Conservation (phyloP, 768 basidiomycete genomes). For the Leccinum broughii region DNA sequence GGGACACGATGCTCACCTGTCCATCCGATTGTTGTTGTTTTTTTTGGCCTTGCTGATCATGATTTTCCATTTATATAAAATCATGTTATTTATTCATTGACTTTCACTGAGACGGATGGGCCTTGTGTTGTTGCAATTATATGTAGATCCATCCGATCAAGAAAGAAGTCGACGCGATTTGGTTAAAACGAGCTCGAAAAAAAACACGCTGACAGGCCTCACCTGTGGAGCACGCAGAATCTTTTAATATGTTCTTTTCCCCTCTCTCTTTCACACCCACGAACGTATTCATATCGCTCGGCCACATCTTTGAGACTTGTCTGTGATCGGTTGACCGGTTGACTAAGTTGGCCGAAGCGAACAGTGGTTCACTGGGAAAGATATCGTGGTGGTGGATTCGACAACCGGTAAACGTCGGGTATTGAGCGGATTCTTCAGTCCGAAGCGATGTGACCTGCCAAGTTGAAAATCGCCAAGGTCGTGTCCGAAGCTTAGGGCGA, state of each 20-base stretch:
- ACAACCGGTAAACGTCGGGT: background rate
- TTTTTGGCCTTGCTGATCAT: background rate
- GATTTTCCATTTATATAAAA: background rate
- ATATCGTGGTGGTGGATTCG: too few species aligned
- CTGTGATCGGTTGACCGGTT: background rate
- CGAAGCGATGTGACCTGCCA: background rate
- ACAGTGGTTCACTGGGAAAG: background rate
- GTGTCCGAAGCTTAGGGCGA: background rate
- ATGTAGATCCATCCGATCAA: background rate
- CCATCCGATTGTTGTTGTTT: background rate
- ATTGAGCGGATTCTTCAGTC: background rate
- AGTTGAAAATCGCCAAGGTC: background rate
- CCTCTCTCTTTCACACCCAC: background rate
- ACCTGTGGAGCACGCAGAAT: background rate
- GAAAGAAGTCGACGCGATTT: conserved; percentile 19
- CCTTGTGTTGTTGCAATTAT: background rate
- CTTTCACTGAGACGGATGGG: background rate
- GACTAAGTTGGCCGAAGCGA: background rate
- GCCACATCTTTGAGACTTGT: background rate
- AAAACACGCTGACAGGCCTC: background rate
- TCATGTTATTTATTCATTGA: background rate
- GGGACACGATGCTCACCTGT: background rate
- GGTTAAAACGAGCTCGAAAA: conserved; percentile 31
- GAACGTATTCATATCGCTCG: background rate
- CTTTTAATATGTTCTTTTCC: background rate